Conservation (phyloP, 805 yeast species). For the Zygosaccharomyces pseudorouxii region DNA sequence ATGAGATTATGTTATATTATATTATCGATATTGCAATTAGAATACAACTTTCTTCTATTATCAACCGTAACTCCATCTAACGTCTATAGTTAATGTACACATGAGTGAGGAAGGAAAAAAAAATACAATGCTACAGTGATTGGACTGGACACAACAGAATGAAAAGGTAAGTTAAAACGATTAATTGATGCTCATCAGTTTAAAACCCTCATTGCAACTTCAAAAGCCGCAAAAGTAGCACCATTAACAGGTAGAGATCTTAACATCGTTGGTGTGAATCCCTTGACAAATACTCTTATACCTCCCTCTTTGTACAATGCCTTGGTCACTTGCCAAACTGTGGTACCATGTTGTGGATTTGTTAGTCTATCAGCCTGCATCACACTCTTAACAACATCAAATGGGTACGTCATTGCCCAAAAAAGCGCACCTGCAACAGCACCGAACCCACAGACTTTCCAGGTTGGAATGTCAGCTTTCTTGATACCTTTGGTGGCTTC, state of each 20-base stretch:
- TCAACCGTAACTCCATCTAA: background rate
- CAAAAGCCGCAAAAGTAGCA: slow-evolving; percentile 92
- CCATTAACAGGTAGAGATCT: slow-evolving; percentile 99
- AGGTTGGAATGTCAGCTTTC: slow-evolving; percentile 75
- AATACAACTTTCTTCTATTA: background rate
- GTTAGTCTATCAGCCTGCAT: slow-evolving; percentile 49
- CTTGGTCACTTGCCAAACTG: slow-evolving; percentile 49
- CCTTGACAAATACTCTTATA: slow-evolving; percentile 74
- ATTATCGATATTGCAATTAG: background rate
- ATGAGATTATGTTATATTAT: background rate
- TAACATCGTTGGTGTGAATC: slow-evolving; percentile 85
- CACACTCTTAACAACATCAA: slow-evolving; percentile 86
- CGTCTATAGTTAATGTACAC: background rate
- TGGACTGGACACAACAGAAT: background rate
- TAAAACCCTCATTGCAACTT: slow-evolving; percentile 70
- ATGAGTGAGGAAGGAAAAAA: background rate
- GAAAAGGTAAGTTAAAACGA: background rate
- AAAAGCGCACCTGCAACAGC: slow-evolving; percentile 85
- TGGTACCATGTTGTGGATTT: slow-evolving; percentile 54
- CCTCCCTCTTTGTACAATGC: slow-evolving; percentile 58
- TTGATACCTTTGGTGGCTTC: slow-evolving; percentile 38
- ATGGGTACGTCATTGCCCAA: slow-evolving; percentile 83
- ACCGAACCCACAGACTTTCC: slow-evolving; percentile 83
- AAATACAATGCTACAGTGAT: background rate
- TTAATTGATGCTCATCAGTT: background rate